Conservation (phyloP, 306 rosid genomes). For the Arachis stenosperma region DNA sequence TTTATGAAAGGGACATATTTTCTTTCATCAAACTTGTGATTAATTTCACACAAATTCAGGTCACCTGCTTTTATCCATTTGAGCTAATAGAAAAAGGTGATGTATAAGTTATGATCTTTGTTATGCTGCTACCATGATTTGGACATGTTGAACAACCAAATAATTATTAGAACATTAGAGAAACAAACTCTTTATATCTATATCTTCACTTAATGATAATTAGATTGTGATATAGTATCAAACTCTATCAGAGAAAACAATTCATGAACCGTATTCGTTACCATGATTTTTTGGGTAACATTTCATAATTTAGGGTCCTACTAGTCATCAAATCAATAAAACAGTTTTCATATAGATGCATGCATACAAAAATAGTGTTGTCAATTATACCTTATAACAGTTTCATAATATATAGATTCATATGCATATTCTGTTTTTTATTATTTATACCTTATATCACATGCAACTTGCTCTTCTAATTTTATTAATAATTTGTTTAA, state of each 20-base stretch:
- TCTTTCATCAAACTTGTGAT: slow-evolving; percentile 22
- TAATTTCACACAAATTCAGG: slow-evolving; percentile 23
- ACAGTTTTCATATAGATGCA: slow-evolving; percentile 39
- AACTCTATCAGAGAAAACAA: slow-evolving; percentile 42
- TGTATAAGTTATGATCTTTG: slow-evolving; percentile 23
- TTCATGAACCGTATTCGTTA: slow-evolving; percentile 33
- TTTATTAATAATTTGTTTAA: slow-evolving; percentile 25
- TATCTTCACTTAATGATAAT: slow-evolving; percentile 2
- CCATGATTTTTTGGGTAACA: slow-evolving; percentile 38
- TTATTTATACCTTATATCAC: too few species aligned
- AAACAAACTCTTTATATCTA: slow-evolving; percentile 11
- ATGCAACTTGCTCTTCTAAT: slow-evolving; percentile 7
- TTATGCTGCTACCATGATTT: slow-evolving; percentile 30
- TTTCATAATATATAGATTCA: too few species aligned
- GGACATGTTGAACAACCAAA: slow-evolving; percentile 4
- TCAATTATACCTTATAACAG: slow-evolving; percentile 16
- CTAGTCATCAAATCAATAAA: slow-evolving; percentile 39
- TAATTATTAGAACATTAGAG: slow-evolving; percentile 21
- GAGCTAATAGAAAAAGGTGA: not conserved
- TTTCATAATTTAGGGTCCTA: slow-evolving; percentile 49
- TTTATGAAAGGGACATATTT: slow-evolving; percentile 36
- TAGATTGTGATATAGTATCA: slow-evolving; percentile 45
- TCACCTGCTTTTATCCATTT: slow-evolving; percentile 38
- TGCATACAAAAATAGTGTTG: slow-evolving; percentile 37
- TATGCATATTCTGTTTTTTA: too few species aligned